phyloP scores from a whole-genome alignment of 1,284 basidiomycete genomes.

The Fomitopsis schrenkii region DNA sequence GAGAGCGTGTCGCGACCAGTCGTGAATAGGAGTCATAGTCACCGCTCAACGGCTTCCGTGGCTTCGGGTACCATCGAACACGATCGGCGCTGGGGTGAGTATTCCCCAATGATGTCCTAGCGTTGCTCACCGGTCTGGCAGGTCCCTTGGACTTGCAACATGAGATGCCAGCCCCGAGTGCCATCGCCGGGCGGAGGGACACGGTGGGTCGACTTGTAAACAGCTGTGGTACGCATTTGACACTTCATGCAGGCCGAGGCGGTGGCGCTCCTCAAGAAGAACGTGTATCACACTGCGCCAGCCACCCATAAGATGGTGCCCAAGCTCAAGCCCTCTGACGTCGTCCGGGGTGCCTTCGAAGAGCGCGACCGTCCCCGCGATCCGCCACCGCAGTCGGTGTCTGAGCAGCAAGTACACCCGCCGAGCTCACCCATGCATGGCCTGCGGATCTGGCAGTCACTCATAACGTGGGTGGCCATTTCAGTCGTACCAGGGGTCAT shows the following conservation, averaged over 20 bases:
- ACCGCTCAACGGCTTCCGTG: constrained; percentile 12
- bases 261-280: constrained; percentile 52
- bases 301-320: constrained; percentile 51
- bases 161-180: constrained; percentile 57
- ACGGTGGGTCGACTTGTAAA: constrained; percentile 37
- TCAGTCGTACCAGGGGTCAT: too few relatives aligned
- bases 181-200: constrained; percentile 59
- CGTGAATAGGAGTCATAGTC: background rate
- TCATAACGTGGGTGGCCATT: constrained; percentile 36
- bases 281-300: constrained; percentile 53
- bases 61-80: constrained; percentile 16
- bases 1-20: constrained; percentile 11
- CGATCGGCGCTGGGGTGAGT: constrained; percentile 26
- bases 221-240: background rate
- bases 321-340: constrained; percentile 40
- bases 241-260: constrained; percentile 41
- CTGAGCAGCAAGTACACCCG: constrained; percentile 48
- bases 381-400: constrained; percentile 50
- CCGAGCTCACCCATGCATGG: constrained; percentile 46
- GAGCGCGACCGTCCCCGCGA: constrained; percentile 45
- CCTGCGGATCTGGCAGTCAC: constrained; percentile 48
- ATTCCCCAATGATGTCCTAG: too few relatives aligned
- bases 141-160: constrained; percentile 55
- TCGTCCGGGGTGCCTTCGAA: constrained; percentile 46
- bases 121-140: background rate